phyloP scores from a whole-genome alignment of 1,284 basidiomycete genomes.

The Anthracocystis walkeri region DNA sequence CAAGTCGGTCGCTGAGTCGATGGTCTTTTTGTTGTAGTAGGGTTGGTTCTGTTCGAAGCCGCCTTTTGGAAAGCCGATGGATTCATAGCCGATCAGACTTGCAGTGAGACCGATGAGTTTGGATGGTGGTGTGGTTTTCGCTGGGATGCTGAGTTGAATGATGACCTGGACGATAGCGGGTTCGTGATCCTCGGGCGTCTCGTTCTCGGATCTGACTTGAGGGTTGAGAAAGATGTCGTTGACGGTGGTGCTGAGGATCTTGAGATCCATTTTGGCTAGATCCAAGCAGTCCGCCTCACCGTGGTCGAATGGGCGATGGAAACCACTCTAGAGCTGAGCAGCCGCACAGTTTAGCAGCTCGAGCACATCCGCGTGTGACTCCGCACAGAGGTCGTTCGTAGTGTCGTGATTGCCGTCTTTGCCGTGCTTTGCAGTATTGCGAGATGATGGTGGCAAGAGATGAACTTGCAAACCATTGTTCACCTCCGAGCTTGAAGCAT shows the following conservation, averaged over 20 bases:
- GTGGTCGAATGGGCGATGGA: not conserved
- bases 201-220: conserved; percentile 34
- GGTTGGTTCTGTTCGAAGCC: conserved; percentile 56
- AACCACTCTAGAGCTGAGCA: too few relatives aligned
- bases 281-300: not conserved
- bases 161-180: conserved; percentile 44
- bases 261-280: conserved; percentile 43
- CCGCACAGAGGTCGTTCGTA: too few relatives aligned
- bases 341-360: too few relatives aligned
- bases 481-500: too few relatives aligned
- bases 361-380: too few relatives aligned
- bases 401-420: too few relatives aligned
- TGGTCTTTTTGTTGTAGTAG: conserved; percentile 47
- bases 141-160: conserved; percentile 48
- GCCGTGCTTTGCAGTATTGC: too few relatives aligned
- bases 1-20: conserved; percentile 44
- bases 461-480: not conserved
- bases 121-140: conserved; percentile 34
- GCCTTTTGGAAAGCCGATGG: conserved; percentile 48
- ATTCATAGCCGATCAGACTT: conserved; percentile 47
- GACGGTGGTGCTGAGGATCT: conserved; percentile 52
- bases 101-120: conserved; percentile 39
- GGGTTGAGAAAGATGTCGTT: conserved; percentile 50
- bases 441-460: not conserved
- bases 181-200: conserved; percentile 37